Base-by-base conservation (phyloP, 1,284 basidiomycete genomes). In the Blastosporella zonata region DNA sequence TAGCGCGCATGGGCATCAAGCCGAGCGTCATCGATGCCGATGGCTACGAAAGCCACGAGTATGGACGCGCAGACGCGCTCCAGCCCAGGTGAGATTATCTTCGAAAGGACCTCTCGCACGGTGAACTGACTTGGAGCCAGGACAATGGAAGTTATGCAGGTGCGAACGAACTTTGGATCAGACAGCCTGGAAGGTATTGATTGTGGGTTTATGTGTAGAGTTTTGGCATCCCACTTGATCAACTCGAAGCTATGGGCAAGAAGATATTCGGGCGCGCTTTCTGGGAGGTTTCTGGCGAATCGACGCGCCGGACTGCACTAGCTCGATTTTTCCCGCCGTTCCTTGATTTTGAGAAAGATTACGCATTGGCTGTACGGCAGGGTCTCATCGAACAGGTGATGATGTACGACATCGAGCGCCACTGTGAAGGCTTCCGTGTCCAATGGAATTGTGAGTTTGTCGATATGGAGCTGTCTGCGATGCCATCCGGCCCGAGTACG, bases 341-440 rank as follows among this genome's bases (percentile, higher is more conserved):
- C 35, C 53, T 54, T 6, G 53, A 54, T 27, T 54, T 52, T 22
- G 53, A 54, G 17, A 54, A 52, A 40, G 49, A 54, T 46, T 54
- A 54, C 15, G 53, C 53, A 12, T 37, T 54, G 12, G 38, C 53
- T 13, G 47, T 54, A 6, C 46, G 53, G 13, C 53, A 54, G 43
- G 53, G 53, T 2, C 42, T 54, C 18, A 54, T 54, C 20, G 53
- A 54, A 46, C 53, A 54, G 36, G 53, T 54, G 20, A 54, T 54
- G 53, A 49, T 54, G n/a, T 23, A 47, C 6, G 53, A 54, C 36
- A 49, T 49, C 23, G 49, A 52, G 37, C 53, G 53, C 22, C 49
- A 54, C 15, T 52, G 20, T 33, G 46, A 54, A 46, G 44, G 39
- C 25, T 54, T 52, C 22, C 34, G 49, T 22, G 50, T 54, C 13